These are phyloP conservation scores for Coprinellus micaceus DNA, from an alignment of 768 basidiomycete genomes.

Conservation along the genomic window DNA sequence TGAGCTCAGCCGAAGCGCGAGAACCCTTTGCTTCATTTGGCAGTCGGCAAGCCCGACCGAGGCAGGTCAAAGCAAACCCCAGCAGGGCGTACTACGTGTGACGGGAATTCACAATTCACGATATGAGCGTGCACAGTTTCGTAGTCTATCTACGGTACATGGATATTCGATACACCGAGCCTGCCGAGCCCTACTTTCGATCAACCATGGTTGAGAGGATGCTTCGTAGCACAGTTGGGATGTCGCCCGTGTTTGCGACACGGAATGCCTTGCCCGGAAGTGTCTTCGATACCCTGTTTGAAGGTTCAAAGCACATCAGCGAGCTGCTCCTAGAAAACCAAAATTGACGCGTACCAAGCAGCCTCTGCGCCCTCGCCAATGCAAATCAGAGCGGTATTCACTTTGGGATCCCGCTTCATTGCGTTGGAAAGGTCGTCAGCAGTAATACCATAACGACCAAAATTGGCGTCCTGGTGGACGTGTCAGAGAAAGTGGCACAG, in stretches of 20 bases:
- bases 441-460: constrained; percentile 58
- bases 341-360: constrained; percentile 43
- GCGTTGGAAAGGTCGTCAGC: constrained; percentile 52
- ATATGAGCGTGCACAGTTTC: too few species aligned
- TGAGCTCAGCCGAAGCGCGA: neutral
- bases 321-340: neutral
- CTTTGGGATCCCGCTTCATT: constrained; percentile 60
- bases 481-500: neutral
- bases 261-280: constrained; percentile 60
- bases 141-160: too few species aligned
- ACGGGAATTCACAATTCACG: too few species aligned
- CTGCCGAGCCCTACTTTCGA: constrained; percentile 24
- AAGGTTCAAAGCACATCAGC: neutral
- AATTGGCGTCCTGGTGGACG: constrained; percentile 54
- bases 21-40: neutral
- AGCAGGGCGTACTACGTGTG: neutral
- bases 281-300: constrained; percentile 53
- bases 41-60: neutral
- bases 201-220: constrained; percentile 59
- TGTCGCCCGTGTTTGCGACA: constrained; percentile 58
- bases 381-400: constrained; percentile 63
- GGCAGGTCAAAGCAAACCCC: too few species aligned
- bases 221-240: constrained; percentile 59
- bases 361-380: constrained; percentile 69
- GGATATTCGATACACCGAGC: too few species aligned